Conservation (phyloP, 2,329 filamentous ascomycete species). For the Pseudogymnoascus sp. region DNA sequence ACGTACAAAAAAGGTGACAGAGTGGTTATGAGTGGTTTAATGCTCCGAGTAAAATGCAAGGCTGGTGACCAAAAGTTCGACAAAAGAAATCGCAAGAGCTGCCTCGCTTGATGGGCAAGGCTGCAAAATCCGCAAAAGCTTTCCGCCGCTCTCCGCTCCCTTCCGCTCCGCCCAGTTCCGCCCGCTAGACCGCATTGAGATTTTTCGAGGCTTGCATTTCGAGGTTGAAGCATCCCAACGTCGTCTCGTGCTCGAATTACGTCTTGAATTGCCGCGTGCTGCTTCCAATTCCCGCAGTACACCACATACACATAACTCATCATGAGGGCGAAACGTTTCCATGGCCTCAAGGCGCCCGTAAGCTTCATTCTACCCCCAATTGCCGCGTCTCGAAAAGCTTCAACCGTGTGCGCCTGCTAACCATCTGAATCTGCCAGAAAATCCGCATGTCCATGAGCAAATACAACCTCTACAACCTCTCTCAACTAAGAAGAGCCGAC, state of each 20-base stretch:
- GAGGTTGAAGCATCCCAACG: slow-evolving; percentile 8
- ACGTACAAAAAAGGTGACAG: slow-evolving; percentile 2
- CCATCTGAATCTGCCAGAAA: slow-evolving; percentile 53
- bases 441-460: slow-evolving; percentile 95
- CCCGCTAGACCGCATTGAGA: slow-evolving; percentile 9
- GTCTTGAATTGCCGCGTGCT: not conserved
- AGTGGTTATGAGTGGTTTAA: slow-evolving; percentile 2
- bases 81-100: slow-evolving; percentile 3
- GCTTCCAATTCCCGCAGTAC: slow-evolving; percentile 7
- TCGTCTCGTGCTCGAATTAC: slow-evolving; percentile 7
- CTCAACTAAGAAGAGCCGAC: not conserved
- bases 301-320: slow-evolving; percentile 12
- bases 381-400: not conserved
- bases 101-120: slow-evolving; percentile 9
- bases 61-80: slow-evolving; percentile 10
- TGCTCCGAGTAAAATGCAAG: slow-evolving; percentile 8
- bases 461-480: slow-evolving; percentile 88
- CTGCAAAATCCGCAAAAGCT: slow-evolving; percentile 3
- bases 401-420: slow-evolving; percentile 11
- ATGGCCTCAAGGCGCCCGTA: slow-evolving; percentile 60
- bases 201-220: slow-evolving; percentile 11
- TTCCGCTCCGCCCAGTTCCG: slow-evolving; percentile 3
- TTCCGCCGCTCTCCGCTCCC: not conserved
- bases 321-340: slow-evolving; percentile 52
- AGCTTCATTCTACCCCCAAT: slow-evolving; percentile 26